A percentile compares a stretch with the other conserved stretches of the same genome.
phyloP scores from a whole-genome alignment of 371 early-diverging fungal species.

The Mortierella sp. region DNA sequence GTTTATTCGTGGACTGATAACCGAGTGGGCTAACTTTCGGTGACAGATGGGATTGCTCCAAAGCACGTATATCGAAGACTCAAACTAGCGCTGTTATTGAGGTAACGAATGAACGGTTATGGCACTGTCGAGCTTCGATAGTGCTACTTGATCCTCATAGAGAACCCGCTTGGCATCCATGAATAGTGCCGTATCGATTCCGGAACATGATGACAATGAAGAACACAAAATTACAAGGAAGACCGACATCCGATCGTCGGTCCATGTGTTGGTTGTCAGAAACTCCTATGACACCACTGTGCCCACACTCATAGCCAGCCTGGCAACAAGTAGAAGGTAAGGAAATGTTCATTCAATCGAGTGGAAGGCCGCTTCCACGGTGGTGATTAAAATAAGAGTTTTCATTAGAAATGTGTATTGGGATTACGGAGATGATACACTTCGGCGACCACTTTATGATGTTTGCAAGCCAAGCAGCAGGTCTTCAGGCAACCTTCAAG shows the following conservation, averaged over 20 bases:
- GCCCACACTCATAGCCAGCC: constrained; percentile 19
- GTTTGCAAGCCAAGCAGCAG: constrained; percentile 3
- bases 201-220: not conserved
- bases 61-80: constrained; percentile 27
- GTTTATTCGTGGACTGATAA: not conserved
- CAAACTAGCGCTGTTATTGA: constrained; percentile 40
- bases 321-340: constrained; percentile 25
- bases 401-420: constrained; percentile 15
- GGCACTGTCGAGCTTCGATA: not conserved
- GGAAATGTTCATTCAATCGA: not conserved
- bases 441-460: constrained; percentile 12
- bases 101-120: constrained; percentile 13
- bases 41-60: constrained; percentile 20
- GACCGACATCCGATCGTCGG: constrained; percentile 3
- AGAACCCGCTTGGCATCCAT: not conserved
- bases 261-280: constrained; percentile 34
- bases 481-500: constrained; percentile 9
- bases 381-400: not conserved
- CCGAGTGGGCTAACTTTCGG: not conserved
- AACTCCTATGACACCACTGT: constrained; percentile 28
- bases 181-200: constrained; percentile 28
- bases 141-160: not conserved
- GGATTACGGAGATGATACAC: constrained; percentile 21
- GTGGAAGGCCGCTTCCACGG: too few species aligned
- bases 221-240: not conserved